Conservation (phyloP, 2,329 filamentous ascomycete genomes). For the Neopestalotiopsis sp. region DNA sequence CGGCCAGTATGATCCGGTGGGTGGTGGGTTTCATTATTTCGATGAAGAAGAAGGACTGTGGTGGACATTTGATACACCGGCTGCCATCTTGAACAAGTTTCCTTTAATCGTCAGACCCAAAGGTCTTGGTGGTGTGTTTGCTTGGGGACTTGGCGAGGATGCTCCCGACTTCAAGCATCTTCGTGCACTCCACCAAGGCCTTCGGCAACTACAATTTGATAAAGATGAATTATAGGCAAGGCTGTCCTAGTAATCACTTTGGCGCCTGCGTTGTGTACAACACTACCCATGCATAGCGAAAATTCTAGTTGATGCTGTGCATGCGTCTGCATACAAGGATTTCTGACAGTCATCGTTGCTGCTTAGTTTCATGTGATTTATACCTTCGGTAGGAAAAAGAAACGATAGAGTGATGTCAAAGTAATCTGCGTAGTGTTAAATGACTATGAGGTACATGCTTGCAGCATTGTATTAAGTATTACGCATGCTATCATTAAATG, state of each 20-base stretch:
- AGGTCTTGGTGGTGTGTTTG: constrained; percentile 39
- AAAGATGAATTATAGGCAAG: constrained; percentile 14
- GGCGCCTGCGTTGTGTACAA: not conserved
- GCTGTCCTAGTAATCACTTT: not conserved
- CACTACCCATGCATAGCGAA: too few relatives aligned
- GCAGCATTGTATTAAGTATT: too few relatives aligned
- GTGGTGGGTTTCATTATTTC: constrained; percentile 38
- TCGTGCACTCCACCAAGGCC: constrained; percentile 28
- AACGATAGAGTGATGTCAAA: too few relatives aligned
- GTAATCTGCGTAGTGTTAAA: too few relatives aligned
- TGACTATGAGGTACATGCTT: not conserved
- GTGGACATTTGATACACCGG: constrained; percentile 40
- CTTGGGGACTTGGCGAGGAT: constrained; percentile 41
- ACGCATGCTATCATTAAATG: too few relatives aligned
- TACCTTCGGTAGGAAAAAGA: too few relatives aligned
- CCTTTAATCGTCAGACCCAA: constrained; percentile 31
- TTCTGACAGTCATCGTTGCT: too few relatives aligned
- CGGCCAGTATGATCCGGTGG: constrained; percentile 34
- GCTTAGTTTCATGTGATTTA: too few relatives aligned
- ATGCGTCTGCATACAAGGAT: too few relatives aligned
- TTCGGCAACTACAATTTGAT: not conserved
- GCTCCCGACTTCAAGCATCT: constrained; percentile 35
- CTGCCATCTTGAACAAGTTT: constrained; percentile 35
- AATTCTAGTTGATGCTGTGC: too few relatives aligned
- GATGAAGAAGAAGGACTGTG: constrained; percentile 34